phyloP scores from a whole-genome alignment of 2,329 filamentous ascomycete genomes.

The Emergomyces pasteurianus region DNA sequence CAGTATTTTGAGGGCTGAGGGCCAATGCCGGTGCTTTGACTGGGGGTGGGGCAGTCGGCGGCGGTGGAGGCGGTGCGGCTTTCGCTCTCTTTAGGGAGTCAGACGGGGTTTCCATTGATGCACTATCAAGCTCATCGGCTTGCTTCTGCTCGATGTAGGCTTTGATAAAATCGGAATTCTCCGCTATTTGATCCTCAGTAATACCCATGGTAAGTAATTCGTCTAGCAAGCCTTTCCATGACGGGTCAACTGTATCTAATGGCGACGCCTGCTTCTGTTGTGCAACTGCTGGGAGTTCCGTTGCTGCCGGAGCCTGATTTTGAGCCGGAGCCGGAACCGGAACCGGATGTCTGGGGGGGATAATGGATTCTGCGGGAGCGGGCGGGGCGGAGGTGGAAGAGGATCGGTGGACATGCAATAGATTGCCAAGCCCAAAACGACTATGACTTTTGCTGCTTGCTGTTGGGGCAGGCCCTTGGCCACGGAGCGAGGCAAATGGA shows the following conservation, averaged over 20 bases:
- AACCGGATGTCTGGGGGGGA: conserved; percentile 28
- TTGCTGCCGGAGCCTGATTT: conserved; percentile 15
- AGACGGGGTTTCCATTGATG: conserved; percentile 28
- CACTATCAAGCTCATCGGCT: conserved; percentile 31
- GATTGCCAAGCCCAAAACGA: conserved; percentile 40
- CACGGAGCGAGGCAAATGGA: conserved; percentile 50
- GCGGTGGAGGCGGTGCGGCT: conserved; percentile 51
- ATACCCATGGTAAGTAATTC: conserved; percentile 55
- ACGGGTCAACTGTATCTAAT: conserved; percentile 51
- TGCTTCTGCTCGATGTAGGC: conserved; percentile 54
- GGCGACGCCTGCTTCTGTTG: conserved; percentile 14
- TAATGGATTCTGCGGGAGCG: conserved; percentile 36
- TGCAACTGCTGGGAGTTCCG: conserved; percentile 23
- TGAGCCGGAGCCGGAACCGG: conserved; percentile 4
- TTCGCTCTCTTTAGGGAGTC: conserved; percentile 38
- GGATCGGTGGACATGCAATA: conserved; percentile 39
- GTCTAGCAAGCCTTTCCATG: conserved; percentile 48
- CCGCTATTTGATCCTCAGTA: conserved; percentile 54
- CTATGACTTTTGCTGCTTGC: conserved; percentile 36
- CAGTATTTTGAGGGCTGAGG: conserved; percentile 52
- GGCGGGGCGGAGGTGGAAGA: conserved; percentile 27
- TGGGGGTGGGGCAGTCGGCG: conserved; percentile 34
- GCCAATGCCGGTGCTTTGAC: conserved; percentile 25
- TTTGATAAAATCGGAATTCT: conserved; percentile 58
- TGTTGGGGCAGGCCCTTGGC: conserved; percentile 33